phyloP scores from a whole-genome alignment of 2,329 filamentous ascomycete species.

The Aspergillus viridinutans region DNA sequence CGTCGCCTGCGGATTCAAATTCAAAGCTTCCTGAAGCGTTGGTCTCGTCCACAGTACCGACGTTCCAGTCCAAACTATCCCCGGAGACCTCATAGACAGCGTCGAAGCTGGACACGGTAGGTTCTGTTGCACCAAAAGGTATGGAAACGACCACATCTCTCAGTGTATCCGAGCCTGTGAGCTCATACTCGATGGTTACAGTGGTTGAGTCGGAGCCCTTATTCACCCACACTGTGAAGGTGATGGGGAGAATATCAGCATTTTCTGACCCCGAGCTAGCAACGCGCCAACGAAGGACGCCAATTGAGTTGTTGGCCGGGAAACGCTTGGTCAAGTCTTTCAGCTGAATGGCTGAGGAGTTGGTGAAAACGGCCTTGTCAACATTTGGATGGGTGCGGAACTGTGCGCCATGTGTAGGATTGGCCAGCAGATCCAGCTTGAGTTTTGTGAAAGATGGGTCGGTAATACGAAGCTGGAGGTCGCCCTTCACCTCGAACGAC shows the following conservation, averaged over 20 bases:
- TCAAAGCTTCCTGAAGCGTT: conserved; percentile 87
- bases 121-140: conserved; percentile 80
- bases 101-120: conserved; percentile 86
- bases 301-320: conserved; percentile 89
- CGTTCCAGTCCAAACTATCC: conserved; percentile 89
- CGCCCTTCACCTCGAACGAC: conserved; percentile 83
- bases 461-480: conserved; percentile 84
- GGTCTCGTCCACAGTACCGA: conserved; percentile 77
- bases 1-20: conserved; percentile 81
- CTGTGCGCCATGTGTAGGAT: conserved; percentile 76
- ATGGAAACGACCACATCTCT: conserved; percentile 84
- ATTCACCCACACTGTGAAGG: conserved; percentile 97
- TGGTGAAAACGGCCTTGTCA: conserved; percentile 81
- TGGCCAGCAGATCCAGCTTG: conserved; percentile 74
- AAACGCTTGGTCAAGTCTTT: conserved; percentile 85
- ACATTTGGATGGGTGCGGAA: conserved; percentile 97
- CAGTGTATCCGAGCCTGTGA: conserved; percentile 72
- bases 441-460: conserved; percentile 88
- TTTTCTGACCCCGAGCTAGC: conserved; percentile 78
- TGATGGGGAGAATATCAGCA: conserved; percentile 77
- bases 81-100: conserved; percentile 90
- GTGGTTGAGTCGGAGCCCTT: conserved; percentile 78
- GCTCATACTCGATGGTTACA: conserved; percentile 92
- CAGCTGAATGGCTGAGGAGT: conserved; percentile 79
- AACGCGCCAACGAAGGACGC: conserved; percentile 83